Conservation (phyloP, 352 stramenopile species). For the Phytophthora foliorum region DNA sequence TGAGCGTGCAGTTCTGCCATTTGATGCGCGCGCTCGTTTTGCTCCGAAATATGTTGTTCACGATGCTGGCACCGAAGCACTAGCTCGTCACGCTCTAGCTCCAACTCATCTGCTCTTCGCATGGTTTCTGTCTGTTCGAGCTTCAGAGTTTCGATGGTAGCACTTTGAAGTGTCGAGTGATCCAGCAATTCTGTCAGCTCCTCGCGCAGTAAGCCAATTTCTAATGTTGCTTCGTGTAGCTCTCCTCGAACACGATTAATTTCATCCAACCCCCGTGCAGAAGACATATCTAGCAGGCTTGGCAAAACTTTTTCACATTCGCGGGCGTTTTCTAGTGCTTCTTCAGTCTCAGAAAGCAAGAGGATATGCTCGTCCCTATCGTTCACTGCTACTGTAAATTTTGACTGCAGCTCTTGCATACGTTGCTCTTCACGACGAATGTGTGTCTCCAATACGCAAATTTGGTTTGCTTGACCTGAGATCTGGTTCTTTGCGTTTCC, state of each 20-base stretch:
- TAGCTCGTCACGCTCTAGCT: conserved; percentile 22
- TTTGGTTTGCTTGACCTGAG: conserved; percentile 3
- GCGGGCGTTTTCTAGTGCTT: conserved; percentile 15
- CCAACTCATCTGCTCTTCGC: conserved; percentile 7
- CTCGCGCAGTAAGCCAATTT: conserved; percentile 31
- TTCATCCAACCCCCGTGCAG: conserved; percentile 17
- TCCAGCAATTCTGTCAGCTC: conserved; percentile 34
- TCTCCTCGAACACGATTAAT: conserved; percentile 31
- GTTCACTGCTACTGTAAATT: background rate
- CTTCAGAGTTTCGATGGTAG: conserved; percentile 25
- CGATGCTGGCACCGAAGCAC: conserved; percentile 6
- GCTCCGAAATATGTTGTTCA: background rate
- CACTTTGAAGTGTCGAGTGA: conserved; percentile 31
- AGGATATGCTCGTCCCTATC: conserved; percentile 15
- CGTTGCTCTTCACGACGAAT: background rate
- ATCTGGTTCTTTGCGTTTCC: background rate
- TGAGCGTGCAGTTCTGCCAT: background rate
- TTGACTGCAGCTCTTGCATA: conserved; percentile 15
- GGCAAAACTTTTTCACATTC: conserved; percentile 22
- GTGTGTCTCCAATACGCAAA: conserved; percentile 2
- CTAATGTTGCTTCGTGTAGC: conserved; percentile 28
- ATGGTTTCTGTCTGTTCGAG: conserved; percentile 9
- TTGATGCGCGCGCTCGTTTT: conserved; percentile 7
- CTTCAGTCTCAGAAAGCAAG: conserved; percentile 30
- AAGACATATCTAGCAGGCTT: conserved; percentile 9